phyloP scores from a whole-genome alignment of 2,329 filamentous ascomycete genomes.

The Alternaria incomplexa region DNA sequence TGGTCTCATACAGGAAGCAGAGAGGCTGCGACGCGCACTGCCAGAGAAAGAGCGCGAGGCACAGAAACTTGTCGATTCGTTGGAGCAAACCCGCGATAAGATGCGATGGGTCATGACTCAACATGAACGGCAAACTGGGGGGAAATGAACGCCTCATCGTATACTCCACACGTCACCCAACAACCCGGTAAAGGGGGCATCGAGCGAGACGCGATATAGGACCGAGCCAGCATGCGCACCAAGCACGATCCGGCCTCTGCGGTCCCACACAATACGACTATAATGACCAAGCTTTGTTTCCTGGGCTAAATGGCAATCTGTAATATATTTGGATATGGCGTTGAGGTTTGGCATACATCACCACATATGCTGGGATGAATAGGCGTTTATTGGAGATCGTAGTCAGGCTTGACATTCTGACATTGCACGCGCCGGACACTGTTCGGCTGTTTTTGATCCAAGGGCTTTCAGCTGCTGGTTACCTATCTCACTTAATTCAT shows the following conservation, averaged over 20 bases:
- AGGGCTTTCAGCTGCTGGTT: not conserved
- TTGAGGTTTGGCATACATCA: slow-evolving; percentile 12
- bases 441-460: not conserved
- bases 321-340: slow-evolving; percentile 31
- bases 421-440: not conserved
- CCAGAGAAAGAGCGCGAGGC: slow-evolving; percentile 66
- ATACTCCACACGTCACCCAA: not conserved
- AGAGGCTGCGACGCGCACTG: slow-evolving; percentile 61
- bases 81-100: slow-evolving; percentile 68
- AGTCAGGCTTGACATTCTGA: not conserved
- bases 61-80: slow-evolving; percentile 63
- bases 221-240: not conserved
- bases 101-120: slow-evolving; percentile 71
- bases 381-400: slow-evolving; percentile 1
- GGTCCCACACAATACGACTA: slow-evolving; percentile 13
- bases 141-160: not conserved
- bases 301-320: slow-evolving; percentile 24
- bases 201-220: not conserved
- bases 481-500: not conserved
- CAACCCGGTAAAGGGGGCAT: not conserved
- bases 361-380: not conserved
- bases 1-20: slow-evolving; percentile 65
- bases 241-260: not conserved
- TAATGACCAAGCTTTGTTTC: slow-evolving; percentile 26
- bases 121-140: slow-evolving; percentile 28